These are phyloP conservation scores for Zoysia japonica DNA, from an alignment of 176 grass and related monocot species.

Conservation along the genomic window DNA sequence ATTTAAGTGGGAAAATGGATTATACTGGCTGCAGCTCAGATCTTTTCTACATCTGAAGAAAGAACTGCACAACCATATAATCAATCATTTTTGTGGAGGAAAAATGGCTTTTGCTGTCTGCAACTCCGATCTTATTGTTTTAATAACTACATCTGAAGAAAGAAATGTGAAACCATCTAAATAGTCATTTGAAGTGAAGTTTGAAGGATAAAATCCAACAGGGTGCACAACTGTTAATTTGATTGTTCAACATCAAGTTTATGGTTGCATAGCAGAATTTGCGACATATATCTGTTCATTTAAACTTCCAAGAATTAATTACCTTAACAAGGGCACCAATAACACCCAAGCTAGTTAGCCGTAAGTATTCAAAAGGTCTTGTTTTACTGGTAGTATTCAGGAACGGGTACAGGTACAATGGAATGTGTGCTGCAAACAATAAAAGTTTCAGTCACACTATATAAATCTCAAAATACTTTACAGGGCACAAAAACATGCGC, in stretches of 20 bases:
- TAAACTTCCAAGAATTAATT: constrained; percentile 18
- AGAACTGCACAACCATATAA: no score
- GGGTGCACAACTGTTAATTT: no score
- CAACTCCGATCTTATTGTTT: background rate
- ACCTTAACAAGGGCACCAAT: constrained; percentile 99
- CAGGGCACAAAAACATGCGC: background rate
- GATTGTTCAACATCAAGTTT: no score
- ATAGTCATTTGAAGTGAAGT: background rate
- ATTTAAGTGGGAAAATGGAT: background rate
- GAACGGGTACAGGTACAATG: constrained; percentile 90
- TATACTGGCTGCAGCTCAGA: no score
- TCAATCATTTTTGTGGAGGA: no score
- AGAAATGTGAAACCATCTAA: background rate
- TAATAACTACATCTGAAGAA: background rate
- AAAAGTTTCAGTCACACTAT: background rate
- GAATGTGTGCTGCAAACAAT: constrained; percentile 79
- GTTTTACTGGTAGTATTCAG: constrained; percentile 98
- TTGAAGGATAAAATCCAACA: background rate
- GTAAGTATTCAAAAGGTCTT: constrained; percentile 91
- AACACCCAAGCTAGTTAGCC: constrained; percentile 93
- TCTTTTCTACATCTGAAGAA: no score
- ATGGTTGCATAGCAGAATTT: constrained; percentile 6
- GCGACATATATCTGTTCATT: constrained; percentile 1
- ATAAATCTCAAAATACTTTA: background rate
- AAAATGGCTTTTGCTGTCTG: background rate